phyloP scores from a whole-genome alignment of 2,329 filamentous ascomycete species.

The Fusarium liriodendri region DNA sequence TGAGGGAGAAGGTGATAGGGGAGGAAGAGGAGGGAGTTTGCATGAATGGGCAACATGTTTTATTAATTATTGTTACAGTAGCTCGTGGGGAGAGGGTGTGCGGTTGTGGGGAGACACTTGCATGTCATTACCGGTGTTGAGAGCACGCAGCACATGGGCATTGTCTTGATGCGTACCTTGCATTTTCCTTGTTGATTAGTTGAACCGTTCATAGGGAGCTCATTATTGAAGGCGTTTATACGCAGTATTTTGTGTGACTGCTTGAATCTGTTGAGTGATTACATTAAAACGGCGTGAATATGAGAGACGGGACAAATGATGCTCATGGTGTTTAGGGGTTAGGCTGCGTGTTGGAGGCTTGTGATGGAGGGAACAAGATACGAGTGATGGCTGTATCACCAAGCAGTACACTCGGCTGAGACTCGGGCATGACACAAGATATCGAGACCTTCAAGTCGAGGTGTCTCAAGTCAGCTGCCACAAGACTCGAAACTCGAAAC shows the following conservation, averaged over 20 bases:
- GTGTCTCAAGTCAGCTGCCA: neutral
- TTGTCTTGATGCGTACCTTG: conserved; percentile 32
- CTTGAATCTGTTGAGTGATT: neutral
- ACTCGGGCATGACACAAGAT: neutral
- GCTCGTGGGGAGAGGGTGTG: conserved; percentile 2
- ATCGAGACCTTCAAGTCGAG: neutral
- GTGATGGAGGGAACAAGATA: neutral
- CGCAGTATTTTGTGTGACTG: neutral
- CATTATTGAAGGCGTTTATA: conserved; percentile 16
- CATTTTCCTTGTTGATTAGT: conserved; percentile 33
- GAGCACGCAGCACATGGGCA: conserved; percentile 24
- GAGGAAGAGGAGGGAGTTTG: conserved; percentile 24
- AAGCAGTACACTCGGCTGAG: neutral
- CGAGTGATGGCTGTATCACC: neutral
- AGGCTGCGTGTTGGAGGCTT: neutral
- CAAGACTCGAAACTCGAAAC: neutral
- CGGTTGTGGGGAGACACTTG: conserved; percentile 25
- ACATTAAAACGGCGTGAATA: no score
- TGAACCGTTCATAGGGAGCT: conserved; percentile 19
- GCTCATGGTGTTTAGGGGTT: neutral
- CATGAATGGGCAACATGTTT: conserved; percentile 21
- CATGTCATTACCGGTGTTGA: conserved; percentile 38
- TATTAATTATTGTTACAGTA: conserved; percentile 29
- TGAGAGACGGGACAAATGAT: neutral
- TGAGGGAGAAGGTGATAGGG: neutral